A percentile compares a stretch with the other conserved stretches of the same genome.
Evolutionary conservation across 2,329 filamentous ascomycete species (phyloP).

Genomic region (Bertia moriformis): DNA sequence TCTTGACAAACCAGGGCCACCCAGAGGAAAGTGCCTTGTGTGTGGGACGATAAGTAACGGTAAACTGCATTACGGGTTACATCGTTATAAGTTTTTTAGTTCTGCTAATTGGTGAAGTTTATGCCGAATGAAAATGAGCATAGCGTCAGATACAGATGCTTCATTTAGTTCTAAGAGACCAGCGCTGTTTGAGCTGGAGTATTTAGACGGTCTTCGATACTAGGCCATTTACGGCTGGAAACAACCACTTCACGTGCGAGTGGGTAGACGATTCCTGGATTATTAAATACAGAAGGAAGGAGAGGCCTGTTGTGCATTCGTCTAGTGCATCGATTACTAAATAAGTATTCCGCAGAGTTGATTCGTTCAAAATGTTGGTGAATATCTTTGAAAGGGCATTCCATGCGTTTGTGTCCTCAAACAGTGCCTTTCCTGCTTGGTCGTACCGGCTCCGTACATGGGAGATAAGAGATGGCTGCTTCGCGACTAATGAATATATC

Average conservation of each 20-base stretch:
- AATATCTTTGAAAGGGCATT: constrained; percentile 21
- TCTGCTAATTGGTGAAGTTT: constrained; percentile 15
- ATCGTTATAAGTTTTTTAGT: constrained; percentile 10
- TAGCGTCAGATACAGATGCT: constrained; percentile 16
- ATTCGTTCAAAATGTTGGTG: constrained; percentile 20
- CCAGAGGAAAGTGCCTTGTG: constrained; percentile 27
- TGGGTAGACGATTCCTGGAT: constrained; percentile 7
- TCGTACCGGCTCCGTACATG: constrained; percentile 18
- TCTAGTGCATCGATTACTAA: constrained; percentile 31
- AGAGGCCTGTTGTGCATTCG: constrained; percentile 20
- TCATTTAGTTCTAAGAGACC: constrained; percentile 22
- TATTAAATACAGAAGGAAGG: constrained; percentile 18
- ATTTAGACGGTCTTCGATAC: constrained; percentile 17
- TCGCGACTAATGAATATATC: constrained; percentile 12
- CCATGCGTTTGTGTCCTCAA: constrained; percentile 22
- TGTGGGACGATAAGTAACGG: constrained; percentile 12
- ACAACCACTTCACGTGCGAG: constrained; percentile 20
- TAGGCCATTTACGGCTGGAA: constrained; percentile 23
- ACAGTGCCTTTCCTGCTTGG: constrained; percentile 12
- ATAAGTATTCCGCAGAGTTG: constrained; percentile 11
- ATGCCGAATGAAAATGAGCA: constrained; percentile 18
- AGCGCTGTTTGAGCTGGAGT: constrained; percentile 7
- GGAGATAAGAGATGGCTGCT: constrained; percentile 15
- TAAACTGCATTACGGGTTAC: constrained; percentile 6
- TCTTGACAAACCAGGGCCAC: constrained; percentile 21